Conservation (phyloP, 108 stramenopile species). For the Cyclotella atomus region DNA sequence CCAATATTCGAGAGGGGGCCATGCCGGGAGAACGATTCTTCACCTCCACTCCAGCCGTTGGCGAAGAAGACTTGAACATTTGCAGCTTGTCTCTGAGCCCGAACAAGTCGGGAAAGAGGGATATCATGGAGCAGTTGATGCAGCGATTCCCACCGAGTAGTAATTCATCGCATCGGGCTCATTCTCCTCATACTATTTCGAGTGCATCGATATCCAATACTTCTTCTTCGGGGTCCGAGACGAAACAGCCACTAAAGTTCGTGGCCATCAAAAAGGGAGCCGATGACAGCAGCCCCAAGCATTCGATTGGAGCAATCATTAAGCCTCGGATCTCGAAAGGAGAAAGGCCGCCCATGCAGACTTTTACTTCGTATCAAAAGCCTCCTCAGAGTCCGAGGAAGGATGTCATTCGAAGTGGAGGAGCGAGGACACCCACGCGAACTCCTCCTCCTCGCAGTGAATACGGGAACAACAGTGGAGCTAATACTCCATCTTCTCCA, state of each 20-base stretch:
- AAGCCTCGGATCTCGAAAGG: slow-evolving; percentile 29
- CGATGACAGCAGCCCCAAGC: slow-evolving; percentile 1
- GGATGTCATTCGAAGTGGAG: background rate
- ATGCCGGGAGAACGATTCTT: slow-evolving; percentile 36
- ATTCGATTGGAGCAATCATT: slow-evolving; percentile 8
- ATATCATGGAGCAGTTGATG: background rate
- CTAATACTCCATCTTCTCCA: slow-evolving; percentile 39
- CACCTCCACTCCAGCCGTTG: background rate
- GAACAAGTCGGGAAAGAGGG: background rate
- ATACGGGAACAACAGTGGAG: slow-evolving; percentile 19
- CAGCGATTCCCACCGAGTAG: background rate
- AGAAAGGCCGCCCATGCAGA: slow-evolving; percentile 3
- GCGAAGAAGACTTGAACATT: slow-evolving; percentile 1
- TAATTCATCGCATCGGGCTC: background rate
- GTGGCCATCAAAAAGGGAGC: slow-evolving; percentile 21
- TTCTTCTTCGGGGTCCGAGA: slow-evolving; percentile 34
- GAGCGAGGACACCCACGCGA: slow-evolving; percentile 14
- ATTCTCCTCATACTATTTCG: slow-evolving; percentile 45
- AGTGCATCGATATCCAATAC: slow-evolving; percentile 40
- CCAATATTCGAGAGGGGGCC: slow-evolving; percentile 38
- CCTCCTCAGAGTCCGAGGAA: slow-evolving; percentile 34
- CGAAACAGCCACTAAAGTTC: slow-evolving; percentile 40
- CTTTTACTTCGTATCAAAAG: slow-evolving; percentile 10
- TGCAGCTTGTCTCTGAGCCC: background rate
- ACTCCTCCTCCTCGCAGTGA: slow-evolving; percentile 15